Conservation (phyloP, 2,329 filamentous ascomycete species). For the Coniochaeta pulveracea region DNA sequence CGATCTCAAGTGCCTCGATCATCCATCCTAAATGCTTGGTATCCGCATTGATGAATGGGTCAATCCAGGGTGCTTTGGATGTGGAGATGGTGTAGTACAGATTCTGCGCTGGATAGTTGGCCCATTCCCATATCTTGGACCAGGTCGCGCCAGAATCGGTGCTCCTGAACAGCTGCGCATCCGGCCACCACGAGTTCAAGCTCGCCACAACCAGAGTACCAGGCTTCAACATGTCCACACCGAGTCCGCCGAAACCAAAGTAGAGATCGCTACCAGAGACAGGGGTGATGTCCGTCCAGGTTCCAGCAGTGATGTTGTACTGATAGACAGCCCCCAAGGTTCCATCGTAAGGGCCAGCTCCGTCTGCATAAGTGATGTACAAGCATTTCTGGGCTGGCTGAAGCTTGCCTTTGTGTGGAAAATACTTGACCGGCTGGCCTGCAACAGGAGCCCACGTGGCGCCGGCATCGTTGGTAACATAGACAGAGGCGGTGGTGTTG, state of each 20-base stretch:
- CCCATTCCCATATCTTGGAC: slow-evolving; percentile 41
- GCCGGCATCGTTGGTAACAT: slow-evolving; percentile 41
- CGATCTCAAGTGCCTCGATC: slow-evolving; percentile 46
- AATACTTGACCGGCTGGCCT: slow-evolving; percentile 35
- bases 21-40: slow-evolving; percentile 47
- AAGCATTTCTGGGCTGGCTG: slow-evolving; percentile 38
- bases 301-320: slow-evolving; percentile 35
- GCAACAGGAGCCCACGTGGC: slow-evolving; percentile 38
- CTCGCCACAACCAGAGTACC: slow-evolving; percentile 45
- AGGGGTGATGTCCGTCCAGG: slow-evolving; percentile 47
- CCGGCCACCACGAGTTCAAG: slow-evolving; percentile 48
- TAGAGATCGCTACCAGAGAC: slow-evolving; percentile 31
- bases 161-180: slow-evolving; percentile 43
- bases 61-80: slow-evolving; percentile 42
- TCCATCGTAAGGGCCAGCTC: slow-evolving; percentile 46
- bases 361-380: slow-evolving; percentile 43
- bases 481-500: slow-evolving; percentile 38
- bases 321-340: slow-evolving; percentile 39
- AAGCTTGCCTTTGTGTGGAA: slow-evolving; percentile 42
- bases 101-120: slow-evolving; percentile 29
- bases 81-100: slow-evolving; percentile 34
- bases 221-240: slow-evolving; percentile 39
- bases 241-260: slow-evolving; percentile 45
- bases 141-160: slow-evolving; percentile 42
- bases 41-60: slow-evolving; percentile 42